Evolutionary conservation across 176 grass and related monocot species (phyloP).

Genomic region (Rhynchospora tenuis): DNA sequence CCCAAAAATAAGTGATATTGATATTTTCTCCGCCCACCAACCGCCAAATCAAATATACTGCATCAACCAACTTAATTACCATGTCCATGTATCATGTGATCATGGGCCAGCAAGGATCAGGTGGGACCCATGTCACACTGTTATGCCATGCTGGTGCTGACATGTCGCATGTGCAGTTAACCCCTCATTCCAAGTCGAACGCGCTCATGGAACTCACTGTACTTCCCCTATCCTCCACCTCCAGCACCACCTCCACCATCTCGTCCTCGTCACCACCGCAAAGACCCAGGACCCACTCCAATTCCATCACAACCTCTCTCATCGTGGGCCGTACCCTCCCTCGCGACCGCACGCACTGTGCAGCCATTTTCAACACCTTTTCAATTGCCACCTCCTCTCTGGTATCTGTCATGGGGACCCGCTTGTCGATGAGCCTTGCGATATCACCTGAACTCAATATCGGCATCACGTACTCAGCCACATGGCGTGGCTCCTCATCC

Average conservation of each 20-base stretch:
- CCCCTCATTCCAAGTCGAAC: conserved; percentile 42
- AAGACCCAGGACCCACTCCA: conserved; percentile 56
- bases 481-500: conserved; percentile 54
- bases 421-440: conserved; percentile 32
- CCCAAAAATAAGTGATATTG: not conserved
- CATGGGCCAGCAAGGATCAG: conserved; percentile 25
- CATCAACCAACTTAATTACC: conserved; percentile 9
- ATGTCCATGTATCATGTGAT: not conserved
- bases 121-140: not conserved
- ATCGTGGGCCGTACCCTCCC: conserved; percentile 53
- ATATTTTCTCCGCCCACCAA: conserved; percentile 4
- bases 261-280: conserved; percentile 34
- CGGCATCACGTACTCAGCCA: conserved; percentile 70
- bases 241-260: conserved; percentile 1
- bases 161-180: conserved; percentile 27
- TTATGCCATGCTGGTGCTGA: conserved; percentile 18
- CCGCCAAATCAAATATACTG: conserved; percentile 12
- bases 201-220: conserved; percentile 30
- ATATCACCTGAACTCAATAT: conserved; percentile 33
- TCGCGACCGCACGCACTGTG: conserved; percentile 55
- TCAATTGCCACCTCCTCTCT: conserved; percentile 59
- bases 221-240: conserved; percentile 15
- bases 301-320: conserved; percentile 62
- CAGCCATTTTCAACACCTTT: conserved; percentile 40
- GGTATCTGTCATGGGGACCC: conserved; percentile 31